Evolutionary conservation across 2,329 filamentous ascomycete genomes (phyloP).

Genomic region (Colletotrichum truncatum): DNA sequence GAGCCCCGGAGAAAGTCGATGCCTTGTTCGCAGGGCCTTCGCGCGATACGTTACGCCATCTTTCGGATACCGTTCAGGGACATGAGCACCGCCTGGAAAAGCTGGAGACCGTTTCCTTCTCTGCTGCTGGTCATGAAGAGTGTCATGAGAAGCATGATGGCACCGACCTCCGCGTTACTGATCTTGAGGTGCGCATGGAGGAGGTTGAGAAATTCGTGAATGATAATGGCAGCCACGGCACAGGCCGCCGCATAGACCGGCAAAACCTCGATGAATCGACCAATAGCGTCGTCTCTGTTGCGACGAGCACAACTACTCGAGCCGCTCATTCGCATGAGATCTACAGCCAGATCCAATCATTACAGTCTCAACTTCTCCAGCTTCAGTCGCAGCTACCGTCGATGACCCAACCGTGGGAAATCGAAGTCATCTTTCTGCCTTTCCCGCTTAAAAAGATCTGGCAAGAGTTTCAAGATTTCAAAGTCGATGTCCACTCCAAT

Average conservation of each 20-base stretch:
- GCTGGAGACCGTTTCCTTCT: slow-evolving; percentile 77
- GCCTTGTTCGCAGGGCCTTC: slow-evolving; percentile 35
- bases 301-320: slow-evolving; percentile 51
- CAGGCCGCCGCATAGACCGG: slow-evolving; percentile 45
- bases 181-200: slow-evolving; percentile 72
- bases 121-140: slow-evolving; percentile 72
- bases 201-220: slow-evolving; percentile 65
- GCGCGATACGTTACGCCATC: slow-evolving; percentile 51
- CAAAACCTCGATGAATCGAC: slow-evolving; percentile 53
- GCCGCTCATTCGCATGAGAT: slow-evolving; percentile 55
- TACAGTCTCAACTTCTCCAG: slow-evolving; percentile 60
- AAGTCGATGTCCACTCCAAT: slow-evolving; percentile 41
- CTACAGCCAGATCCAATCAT: slow-evolving; percentile 57
- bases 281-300: slow-evolving; percentile 56
- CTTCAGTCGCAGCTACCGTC: slow-evolving; percentile 73
- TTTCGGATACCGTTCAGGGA: slow-evolving; percentile 63
- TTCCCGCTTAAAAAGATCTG: slow-evolving; percentile 69
- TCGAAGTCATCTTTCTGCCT: slow-evolving; percentile 80
- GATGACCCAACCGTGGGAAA: slow-evolving; percentile 71
- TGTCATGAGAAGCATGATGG: slow-evolving; percentile 74
- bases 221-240: slow-evolving; percentile 51
- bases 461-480: slow-evolving; percentile 60
- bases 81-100: slow-evolving; percentile 73
- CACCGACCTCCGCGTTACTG: slow-evolving; percentile 72
- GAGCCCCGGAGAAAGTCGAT: slow-evolving; percentile 4